Evolutionary conservation across 2,329 filamentous ascomycete species (phyloP).

Genomic region (Sordariomycetes sp.): DNA sequence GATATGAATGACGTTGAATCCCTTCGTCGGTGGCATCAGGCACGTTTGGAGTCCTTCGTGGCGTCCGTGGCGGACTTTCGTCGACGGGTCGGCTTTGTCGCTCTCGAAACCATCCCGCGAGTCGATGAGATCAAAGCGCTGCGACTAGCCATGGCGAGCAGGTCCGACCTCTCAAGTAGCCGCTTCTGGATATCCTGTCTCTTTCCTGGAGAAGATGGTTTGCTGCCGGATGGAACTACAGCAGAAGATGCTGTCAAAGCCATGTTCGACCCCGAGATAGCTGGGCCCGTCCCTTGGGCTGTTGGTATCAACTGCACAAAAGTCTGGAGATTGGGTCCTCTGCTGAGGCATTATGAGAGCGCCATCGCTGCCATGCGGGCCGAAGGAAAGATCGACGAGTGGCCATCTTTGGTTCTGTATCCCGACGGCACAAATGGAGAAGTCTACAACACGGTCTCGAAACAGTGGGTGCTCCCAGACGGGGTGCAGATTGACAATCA

Average conservation of each 20-base stretch:
- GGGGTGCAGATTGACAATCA: conserved; percentile 8
- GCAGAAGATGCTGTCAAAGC: conserved; percentile 21
- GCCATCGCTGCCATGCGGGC: conserved; percentile 28
- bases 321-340: conserved; percentile 47
- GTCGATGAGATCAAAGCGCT: conserved; percentile 52
- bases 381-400: conserved; percentile 20
- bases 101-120: conserved; percentile 59
- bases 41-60: conserved; percentile 42
- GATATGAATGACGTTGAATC: conserved; percentile 30
- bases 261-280: conserved; percentile 23
- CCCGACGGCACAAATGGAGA: conserved; percentile 62
- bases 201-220: conserved; percentile 44
- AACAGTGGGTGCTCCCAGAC: conserved; percentile 45
- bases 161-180: conserved; percentile 13
- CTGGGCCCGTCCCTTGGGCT: conserved; percentile 39
- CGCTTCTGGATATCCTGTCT: conserved; percentile 56
- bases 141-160: conserved; percentile 28
- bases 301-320: conserved; percentile 64
- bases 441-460: conserved; percentile 54
- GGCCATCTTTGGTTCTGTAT: conserved; percentile 53
- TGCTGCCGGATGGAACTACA: conserved; percentile 46
- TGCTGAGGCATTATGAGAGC: conserved; percentile 46
- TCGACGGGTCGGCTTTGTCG: conserved; percentile 41
- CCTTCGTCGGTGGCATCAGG: conserved; percentile 47
- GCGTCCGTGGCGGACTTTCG: conserved; percentile 22